phyloP scores from a whole-genome alignment of 495 filamentous ascomycete species.

The Aspergillus biplanus region DNA sequence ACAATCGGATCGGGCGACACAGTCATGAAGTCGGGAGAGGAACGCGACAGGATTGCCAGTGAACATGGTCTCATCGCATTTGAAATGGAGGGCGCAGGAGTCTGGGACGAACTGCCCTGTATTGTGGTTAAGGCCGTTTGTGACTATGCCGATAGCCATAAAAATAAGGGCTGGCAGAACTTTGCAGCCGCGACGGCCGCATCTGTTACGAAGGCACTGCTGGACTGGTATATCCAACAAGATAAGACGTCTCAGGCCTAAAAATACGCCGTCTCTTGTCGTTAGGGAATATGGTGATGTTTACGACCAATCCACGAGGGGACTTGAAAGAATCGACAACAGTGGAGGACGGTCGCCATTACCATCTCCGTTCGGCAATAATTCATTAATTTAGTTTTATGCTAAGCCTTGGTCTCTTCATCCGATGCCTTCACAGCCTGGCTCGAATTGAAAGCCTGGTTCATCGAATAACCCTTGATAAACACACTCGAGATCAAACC shows the following conservation, averaged over 20 bases:
- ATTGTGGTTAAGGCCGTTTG: conserved; percentile 38
- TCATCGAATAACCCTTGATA: conserved; percentile 56
- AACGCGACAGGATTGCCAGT: conserved; percentile 23
- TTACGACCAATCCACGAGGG: too few species aligned
- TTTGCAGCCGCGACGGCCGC: conserved; percentile 34
- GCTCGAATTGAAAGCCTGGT: conserved; percentile 43
- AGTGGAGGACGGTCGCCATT: too few species aligned
- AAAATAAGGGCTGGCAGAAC: conserved; percentile 37
- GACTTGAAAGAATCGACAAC: too few species aligned
- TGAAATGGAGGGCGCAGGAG: conserved; percentile 52
- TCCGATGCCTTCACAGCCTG: not conserved
- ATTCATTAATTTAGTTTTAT: too few species aligned
- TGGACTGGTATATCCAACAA: not conserved
- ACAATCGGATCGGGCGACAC: conserved; percentile 24
- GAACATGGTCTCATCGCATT: conserved; percentile 41
- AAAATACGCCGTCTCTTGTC: not conserved
- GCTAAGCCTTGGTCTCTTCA: not conserved
- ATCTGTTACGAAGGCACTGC: not conserved
- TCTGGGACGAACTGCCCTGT: conserved; percentile 34
- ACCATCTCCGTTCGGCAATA: too few species aligned
- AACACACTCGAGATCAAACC: conserved; percentile 52
- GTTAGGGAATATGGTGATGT: too few species aligned
- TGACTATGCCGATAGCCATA: conserved; percentile 43
- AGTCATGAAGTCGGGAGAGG: conserved; percentile 22
- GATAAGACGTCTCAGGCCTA: not conserved